phyloP scores from a whole-genome alignment of 2,329 filamentous ascomycete species.

The Calonectria pseudoturangicola region DNA sequence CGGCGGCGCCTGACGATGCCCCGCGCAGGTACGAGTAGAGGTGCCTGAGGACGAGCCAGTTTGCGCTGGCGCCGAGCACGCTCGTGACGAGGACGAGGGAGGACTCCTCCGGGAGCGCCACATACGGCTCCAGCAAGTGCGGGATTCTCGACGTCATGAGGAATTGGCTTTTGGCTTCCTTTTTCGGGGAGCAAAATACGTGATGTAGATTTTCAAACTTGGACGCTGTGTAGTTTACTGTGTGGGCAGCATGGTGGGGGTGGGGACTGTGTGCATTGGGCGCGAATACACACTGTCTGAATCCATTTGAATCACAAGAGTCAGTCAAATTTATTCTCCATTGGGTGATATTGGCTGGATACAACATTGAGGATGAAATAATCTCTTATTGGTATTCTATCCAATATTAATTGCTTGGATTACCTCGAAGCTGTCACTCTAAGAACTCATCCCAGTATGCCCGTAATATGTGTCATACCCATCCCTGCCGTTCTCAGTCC shows the following conservation, averaged over 20 bases:
- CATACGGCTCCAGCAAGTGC: conserved; percentile 78
- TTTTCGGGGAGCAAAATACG: conserved; percentile 11
- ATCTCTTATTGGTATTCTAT: too few relatives aligned
- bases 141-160: conserved; percentile 73
- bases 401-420: neutral
- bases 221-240: conserved; percentile 39
- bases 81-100: conserved; percentile 81
- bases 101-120: conserved; percentile 73
- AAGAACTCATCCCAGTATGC: neutral
- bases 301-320: too few relatives aligned
- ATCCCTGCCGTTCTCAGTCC: neutral
- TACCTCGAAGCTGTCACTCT: neutral
- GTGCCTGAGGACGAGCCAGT: conserved; percentile 79
- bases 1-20: conserved; percentile 39
- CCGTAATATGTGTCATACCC: neutral
- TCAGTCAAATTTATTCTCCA: too few relatives aligned
- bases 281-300: conserved; percentile 12
- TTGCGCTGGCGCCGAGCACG: conserved; percentile 78
- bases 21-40: conserved; percentile 67
- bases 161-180: conserved; percentile 45
- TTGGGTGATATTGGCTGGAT: too few relatives aligned
- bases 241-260: conserved; percentile 45
- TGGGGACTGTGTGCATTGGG: conserved; percentile 42
- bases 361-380: too few relatives aligned
- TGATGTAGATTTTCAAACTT: conserved; percentile 45